Conservation (phyloP, 805 yeast genomes). For the Ogataea glucozyma region DNA sequence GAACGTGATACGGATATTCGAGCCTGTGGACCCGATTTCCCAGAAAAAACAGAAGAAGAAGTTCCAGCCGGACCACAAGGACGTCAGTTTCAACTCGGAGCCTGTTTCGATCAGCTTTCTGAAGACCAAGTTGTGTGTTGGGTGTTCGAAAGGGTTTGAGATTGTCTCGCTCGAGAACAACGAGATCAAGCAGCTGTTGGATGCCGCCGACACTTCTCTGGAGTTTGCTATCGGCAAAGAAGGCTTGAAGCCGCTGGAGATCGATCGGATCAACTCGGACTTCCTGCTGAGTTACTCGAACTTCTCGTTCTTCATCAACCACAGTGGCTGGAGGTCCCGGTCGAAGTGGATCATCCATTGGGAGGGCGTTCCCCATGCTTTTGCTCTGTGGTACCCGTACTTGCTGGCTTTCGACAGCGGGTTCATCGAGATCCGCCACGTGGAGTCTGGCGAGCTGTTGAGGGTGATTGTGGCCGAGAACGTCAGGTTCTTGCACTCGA, state of each 20-base stretch:
- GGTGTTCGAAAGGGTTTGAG: conserved; percentile 96
- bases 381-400: conserved; percentile 93
- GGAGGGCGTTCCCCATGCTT: conserved; percentile 94
- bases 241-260: conserved; percentile 83
- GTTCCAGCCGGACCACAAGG: conserved; percentile 66
- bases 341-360: conserved; percentile 93
- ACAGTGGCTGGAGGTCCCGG: conserved; percentile 94
- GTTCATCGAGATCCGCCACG: conserved; percentile 89
- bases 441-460: conserved; percentile 81
- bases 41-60: conserved; percentile 65
- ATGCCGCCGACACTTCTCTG: conserved; percentile 97
- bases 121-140: conserved; percentile 86
- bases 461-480: conserved; percentile 92
- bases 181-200: conserved; percentile 84
- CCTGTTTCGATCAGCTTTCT: conserved; percentile 90
- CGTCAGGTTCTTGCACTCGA: conserved; percentile 83
- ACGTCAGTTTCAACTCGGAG: conserved; percentile 81
- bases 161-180: conserved; percentile 83
- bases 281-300: conserved; percentile 88
- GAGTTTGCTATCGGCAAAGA: conserved; percentile 89
- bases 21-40: conserved; percentile 77
- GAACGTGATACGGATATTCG: conserved; percentile 78
- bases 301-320: conserved; percentile 90
- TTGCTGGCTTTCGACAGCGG: conserved; percentile 85
- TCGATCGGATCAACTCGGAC: conserved; percentile 86